These are phyloP conservation scores for Nematodospora anomalae DNA, from an alignment of 1,139 yeast species.

Conservation along the genomic window DNA sequence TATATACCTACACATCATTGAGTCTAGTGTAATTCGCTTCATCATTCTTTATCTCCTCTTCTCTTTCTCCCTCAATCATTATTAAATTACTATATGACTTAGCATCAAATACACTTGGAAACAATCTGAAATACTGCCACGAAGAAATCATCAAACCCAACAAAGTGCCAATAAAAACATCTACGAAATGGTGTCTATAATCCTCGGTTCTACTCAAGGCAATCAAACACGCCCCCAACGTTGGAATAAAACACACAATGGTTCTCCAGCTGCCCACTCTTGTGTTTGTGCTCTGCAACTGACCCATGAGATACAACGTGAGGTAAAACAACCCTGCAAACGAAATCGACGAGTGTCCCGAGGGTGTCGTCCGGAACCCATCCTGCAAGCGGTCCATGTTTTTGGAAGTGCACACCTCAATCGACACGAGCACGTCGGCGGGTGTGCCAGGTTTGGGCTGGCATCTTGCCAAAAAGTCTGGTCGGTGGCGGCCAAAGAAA, in stretches of 20 bases:
- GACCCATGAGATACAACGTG: constrained; percentile 66
- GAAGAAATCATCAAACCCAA: constrained; percentile 45
- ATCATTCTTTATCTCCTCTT: constrained; percentile 8
- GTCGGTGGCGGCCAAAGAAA: constrained; percentile 74
- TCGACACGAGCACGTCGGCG: constrained; percentile 49
- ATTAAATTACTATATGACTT: constrained; percentile 27
- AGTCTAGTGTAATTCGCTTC: constrained; percentile 8
- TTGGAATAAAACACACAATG: constrained; percentile 32
- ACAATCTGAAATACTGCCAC: constrained; percentile 43
- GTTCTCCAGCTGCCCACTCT: constrained; percentile 58
- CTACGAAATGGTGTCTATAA: constrained; percentile 76
- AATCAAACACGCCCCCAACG: constrained; percentile 60
- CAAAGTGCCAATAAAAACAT: constrained; percentile 59
- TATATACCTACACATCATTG: constrained; percentile 5
- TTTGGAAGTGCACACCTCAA: constrained; percentile 62
- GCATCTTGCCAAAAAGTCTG: constrained; percentile 77
- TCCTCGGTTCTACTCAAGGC: constrained; percentile 76
- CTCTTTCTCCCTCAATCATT: constrained; percentile 19
- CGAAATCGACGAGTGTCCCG: constrained; percentile 70
- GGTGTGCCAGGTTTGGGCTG: constrained; percentile 54
- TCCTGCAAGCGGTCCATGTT: constrained; percentile 48
- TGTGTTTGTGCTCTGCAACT: constrained; percentile 39
- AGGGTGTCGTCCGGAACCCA: constrained; percentile 78
- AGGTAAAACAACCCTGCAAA: constrained; percentile 67
- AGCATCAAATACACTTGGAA: constrained; percentile 26